Evolutionary conservation across 179 eudicot genomes (phyloP), one percentile per base, ranked within the genome.

Genomic region (Patellifolia procumbens): DNA sequence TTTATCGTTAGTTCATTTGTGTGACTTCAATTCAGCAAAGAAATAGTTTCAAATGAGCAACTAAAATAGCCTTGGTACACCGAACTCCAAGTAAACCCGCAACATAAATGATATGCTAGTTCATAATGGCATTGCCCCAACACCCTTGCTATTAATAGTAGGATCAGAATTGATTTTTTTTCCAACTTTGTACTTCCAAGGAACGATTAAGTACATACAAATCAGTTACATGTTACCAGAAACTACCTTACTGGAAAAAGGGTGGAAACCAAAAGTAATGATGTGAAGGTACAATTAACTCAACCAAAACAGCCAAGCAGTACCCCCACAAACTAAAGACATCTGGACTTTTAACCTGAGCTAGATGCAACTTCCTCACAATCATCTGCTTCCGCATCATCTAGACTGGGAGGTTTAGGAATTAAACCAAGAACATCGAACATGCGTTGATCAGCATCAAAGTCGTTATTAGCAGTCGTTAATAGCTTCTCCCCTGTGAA

Each of bases 381-480:
- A 58, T 68, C 75, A 51, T 87, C 91, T 37, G 82, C 73, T 60
- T 88, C 91, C 16, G 81, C 75, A 39, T 86, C 86, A 7, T 88
- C 85, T 45, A 95, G 81, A 24, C 78, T 84, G 1, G 99, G 92
- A 62, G 98, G 90, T 83, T 91, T 95, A 8, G 98, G 99, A 59
- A 82, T 76, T 1, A 95, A 88, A 64, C 99, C 99, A 60, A 95
- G 95, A 74, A 89, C 76, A 78, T 89, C 88, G 87, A 95, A 95
- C 99, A 93, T 95, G 68, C 63, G 78, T 78, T 91, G 98, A 78
- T 95, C 99, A 42, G 97, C 91, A 77, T 91, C 92, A 74, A 84
- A 93, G 74, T 95, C 97, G 63, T 95, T 95, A 74, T 95, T 95
- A 34, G 92, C 90, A n/a, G 99, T 95, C 0, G 98, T 95, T 84